Evolutionary conservation across 345 rosid species (phyloP).

Genomic region (Hypericum perforatum): DNA sequence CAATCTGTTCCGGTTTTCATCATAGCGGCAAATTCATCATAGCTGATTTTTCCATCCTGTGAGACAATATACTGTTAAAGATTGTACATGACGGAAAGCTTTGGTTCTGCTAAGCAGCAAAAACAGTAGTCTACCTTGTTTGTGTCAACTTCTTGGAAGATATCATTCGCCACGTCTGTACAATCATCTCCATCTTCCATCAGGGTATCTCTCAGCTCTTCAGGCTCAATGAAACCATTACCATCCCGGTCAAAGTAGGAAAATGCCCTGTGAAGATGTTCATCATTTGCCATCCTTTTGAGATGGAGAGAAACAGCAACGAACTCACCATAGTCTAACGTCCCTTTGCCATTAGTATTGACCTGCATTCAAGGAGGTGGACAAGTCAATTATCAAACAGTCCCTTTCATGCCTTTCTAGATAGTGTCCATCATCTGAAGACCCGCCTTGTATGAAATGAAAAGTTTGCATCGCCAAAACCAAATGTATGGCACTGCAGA

Average conservation of each 20-base stretch:
- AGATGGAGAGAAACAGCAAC: constrained; percentile 86
- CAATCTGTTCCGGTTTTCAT: constrained; percentile 99
- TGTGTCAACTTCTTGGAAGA: constrained; percentile 98
- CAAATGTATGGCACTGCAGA: no score
- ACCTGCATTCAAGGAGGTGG: constrained; percentile 41
- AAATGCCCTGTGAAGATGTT: constrained; percentile 93
- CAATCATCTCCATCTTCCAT: constrained; percentile 98
- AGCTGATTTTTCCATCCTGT: constrained; percentile 97
- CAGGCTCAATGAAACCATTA: constrained; percentile 74
- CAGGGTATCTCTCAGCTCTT: constrained; percentile 82
- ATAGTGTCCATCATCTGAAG: no score
- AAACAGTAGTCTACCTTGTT: constrained; percentile 56
- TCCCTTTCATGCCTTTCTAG: no score
- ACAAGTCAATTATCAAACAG: not conserved
- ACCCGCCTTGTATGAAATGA: no score
- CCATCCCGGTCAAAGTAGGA: constrained; percentile 96
- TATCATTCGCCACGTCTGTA: constrained; percentile 85
- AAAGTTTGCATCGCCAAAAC: no score
- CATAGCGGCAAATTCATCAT: constrained; percentile 94
- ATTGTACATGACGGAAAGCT: no score
- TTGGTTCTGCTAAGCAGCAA: no score
- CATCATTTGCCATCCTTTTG: constrained; percentile 89
- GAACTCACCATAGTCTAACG: constrained; percentile 84
- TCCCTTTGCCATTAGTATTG: constrained; percentile 85
- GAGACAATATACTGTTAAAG: not conserved